phyloP scores from a whole-genome alignment of 352 stramenopile species.

The Pythium grandisporangium region DNA sequence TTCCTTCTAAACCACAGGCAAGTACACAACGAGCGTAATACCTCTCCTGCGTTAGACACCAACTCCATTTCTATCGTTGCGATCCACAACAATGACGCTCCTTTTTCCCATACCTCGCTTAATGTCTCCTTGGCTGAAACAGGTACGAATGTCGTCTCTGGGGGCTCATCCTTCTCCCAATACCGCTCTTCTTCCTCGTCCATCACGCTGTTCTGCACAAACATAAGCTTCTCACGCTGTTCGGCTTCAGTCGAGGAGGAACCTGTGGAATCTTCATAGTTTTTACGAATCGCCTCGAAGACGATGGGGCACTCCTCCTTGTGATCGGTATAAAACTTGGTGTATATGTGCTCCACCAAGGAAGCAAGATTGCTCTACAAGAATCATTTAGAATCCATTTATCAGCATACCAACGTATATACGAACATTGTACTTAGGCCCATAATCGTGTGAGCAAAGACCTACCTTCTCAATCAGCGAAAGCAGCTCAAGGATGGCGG shows the following conservation, averaged over 20 bases:
- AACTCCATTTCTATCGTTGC: slow-evolving; percentile 13
- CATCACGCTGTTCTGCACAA: slow-evolving; percentile 40
- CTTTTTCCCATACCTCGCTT: slow-evolving; percentile 28
- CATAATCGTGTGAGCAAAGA: not conserved
- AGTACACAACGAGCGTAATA: no score
- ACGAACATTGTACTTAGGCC: no score
- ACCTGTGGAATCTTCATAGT: slow-evolving; percentile 42
- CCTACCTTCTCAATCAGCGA: slow-evolving; percentile 69
- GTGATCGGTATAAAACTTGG: slow-evolving; percentile 69
- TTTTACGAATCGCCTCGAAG: slow-evolving; percentile 56
- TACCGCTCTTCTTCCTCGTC: slow-evolving; percentile 76
- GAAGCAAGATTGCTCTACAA: slow-evolving; percentile 52
- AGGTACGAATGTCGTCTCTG: slow-evolving; percentile 21
- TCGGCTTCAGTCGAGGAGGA: slow-evolving; percentile 11
- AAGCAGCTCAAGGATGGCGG: slow-evolving; percentile 64
- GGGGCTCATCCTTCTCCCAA: slow-evolving; percentile 65
- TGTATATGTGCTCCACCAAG: slow-evolving; percentile 70
- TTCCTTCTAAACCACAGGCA: no score
- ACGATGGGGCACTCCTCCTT: slow-evolving; percentile 61
- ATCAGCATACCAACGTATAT: slow-evolving; percentile 1
- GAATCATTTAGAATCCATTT: slow-evolving; percentile 1
- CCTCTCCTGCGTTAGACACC: no score
- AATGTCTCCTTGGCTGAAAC: slow-evolving; percentile 21
- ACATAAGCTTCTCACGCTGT: slow-evolving; percentile 28
- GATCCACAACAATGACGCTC: slow-evolving; percentile 1